These are phyloP conservation scores for Ogataea salicorniae DNA, from an alignment of 805 yeast species.

Conservation along the genomic window DNA sequence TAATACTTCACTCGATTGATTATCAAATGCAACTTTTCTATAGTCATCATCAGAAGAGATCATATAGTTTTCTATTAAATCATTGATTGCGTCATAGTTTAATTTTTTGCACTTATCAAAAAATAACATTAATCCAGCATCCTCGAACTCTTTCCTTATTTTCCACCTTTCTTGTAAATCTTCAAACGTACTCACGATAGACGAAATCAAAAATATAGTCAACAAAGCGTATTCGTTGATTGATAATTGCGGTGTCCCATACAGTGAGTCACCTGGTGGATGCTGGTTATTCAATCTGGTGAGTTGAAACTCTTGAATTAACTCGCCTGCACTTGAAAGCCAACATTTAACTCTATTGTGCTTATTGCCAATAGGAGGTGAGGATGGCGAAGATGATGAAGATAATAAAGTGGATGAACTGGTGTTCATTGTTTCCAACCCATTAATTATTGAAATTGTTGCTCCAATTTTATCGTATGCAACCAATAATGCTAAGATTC, in stretches of 20 bases:
- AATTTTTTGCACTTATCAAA: slow-evolving; percentile 48
- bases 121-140: slow-evolving; percentile 50
- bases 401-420: no score
- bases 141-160: slow-evolving; percentile 54
- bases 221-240: slow-evolving; percentile 59
- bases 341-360: slow-evolving; percentile 12
- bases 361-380: neutral
- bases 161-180: slow-evolving; percentile 40
- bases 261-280: neutral
- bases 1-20: neutral
- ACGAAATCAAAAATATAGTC: slow-evolving; percentile 65
- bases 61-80: slow-evolving; percentile 60
- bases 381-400: neutral
- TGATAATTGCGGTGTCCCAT: slow-evolving; percentile 11
- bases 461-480: slow-evolving; percentile 19
- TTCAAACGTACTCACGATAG: slow-evolving; percentile 45
- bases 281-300: slow-evolving; percentile 2
- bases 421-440: slow-evolving; percentile 1
- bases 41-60: slow-evolving; percentile 53
- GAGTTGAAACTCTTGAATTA: slow-evolving; percentile 8
- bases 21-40: slow-evolving; percentile 29
- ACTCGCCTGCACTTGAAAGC: slow-evolving; percentile 15
- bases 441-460: slow-evolving; percentile 9
- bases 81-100: slow-evolving; percentile 53
- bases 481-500: slow-evolving; percentile 53